Evolutionary conservation across 257 asterid genomes (phyloP).

Genomic region (Verbena officinalis): DNA sequence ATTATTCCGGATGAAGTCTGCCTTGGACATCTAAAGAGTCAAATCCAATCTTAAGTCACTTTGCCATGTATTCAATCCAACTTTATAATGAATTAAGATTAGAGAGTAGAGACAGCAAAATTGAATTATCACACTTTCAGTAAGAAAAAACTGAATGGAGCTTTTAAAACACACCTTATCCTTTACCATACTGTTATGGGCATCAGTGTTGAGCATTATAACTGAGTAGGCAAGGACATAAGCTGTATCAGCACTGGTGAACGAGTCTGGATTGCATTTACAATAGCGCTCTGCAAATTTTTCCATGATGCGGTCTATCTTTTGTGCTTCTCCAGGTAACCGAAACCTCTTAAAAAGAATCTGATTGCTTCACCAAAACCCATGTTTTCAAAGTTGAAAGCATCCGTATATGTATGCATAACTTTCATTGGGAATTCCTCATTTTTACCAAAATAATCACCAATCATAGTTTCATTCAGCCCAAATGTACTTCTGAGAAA

Average conservation of each 20-base stretch:
- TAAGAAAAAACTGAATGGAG: conserved; percentile 6
- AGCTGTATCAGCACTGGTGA: conserved; percentile 75
- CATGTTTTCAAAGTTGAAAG: conserved; percentile 62
- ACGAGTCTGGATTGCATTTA: conserved; percentile 65
- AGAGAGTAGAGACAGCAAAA: neutral
- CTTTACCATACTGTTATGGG: conserved; percentile 70
- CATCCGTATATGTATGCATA: conserved; percentile 76
- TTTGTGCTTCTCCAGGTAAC: conserved; percentile 77
- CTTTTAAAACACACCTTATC: conserved; percentile 53
- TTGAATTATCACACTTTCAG: neutral
- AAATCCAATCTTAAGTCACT: conserved; percentile 37
- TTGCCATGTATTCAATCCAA: conserved; percentile 7
- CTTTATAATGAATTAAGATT: neutral
- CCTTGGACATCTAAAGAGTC: conserved; percentile 60
- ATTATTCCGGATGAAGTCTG: conserved; percentile 71
- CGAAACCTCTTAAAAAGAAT: conserved; percentile 68
- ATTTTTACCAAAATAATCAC: conserved; percentile 73
- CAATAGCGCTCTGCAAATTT: conserved; percentile 80
- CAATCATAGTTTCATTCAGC: conserved; percentile 63
- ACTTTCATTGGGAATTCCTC: conserved; percentile 70
- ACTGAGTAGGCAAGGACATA: conserved; percentile 77
- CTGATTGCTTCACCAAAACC: conserved; percentile 72
- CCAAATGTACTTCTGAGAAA: conserved; percentile 62
- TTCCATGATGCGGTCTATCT: conserved; percentile 76
- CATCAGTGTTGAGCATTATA: conserved; percentile 77